Evolutionary conservation across 495 filamentous ascomycete species (phyloP), one percentile per base, ranked within the genome.

Genomic region (Apodospora peruviana): DNA sequence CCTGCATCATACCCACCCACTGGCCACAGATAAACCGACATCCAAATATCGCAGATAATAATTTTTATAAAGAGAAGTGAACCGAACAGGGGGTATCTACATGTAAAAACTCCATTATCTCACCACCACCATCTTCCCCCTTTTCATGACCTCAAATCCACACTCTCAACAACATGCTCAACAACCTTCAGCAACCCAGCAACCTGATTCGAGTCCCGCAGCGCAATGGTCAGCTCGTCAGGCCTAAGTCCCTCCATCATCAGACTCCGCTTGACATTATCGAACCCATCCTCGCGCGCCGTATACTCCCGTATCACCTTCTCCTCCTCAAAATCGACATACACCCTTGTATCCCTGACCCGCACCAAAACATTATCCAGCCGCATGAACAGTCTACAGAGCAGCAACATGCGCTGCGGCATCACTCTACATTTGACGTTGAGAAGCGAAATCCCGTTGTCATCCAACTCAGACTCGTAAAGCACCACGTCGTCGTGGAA

Each of bases 381-480:
- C 51, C 93, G 75, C 83, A 98, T 86, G 70, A 94, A 98, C 64
- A 95, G 85, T n/a, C 94, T 75, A 40, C 78, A 80, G 9, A 98
- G 76, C 32, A 97, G 73, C 45, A 98, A 76, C 60, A 97, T 79
- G 37, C 93, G 73, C 47, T 81, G 79, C 25, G 87, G 87, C 88
- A 96, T 96, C 40, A 96, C 93, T 40, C 93, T 76, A 39, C 96
- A 70, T 72, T 97, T 97, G 69, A 85, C 85, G 20, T 82, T 91
- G 10, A 94, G 65, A 65, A 95, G 77, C 5, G 89, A 82, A 51
- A 96, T 91, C 21, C 93, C 93, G 65, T 98, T 98, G 64, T 98
- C 93, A 35, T 95, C 93, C 47, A 98, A 80, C 69, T 98, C 93
- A 66, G 94, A 91, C 71, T 97, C 93, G 64, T 97, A 98, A 22